A percentile compares a stretch with the other conserved stretches of the same genome.
These are phyloP conservation scores for Pilaira anomala DNA, from an alignment of 192 early-diverging fungal species.

Conservation along the genomic window DNA sequence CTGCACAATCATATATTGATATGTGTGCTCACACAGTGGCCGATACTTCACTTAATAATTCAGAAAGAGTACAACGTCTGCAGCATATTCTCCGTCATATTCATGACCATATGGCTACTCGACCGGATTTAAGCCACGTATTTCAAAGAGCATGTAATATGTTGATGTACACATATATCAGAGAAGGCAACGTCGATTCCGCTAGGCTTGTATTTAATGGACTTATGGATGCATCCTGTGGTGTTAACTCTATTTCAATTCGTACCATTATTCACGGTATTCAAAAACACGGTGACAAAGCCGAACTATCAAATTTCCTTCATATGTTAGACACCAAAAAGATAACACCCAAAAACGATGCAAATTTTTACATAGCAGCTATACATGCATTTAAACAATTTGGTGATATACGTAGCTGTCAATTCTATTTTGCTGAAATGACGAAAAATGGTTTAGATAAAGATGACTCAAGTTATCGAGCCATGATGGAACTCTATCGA, in stretches of 20 bases:
- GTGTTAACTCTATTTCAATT: constrained; percentile 6
- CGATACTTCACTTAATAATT: no score
- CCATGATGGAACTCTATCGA: constrained; percentile 23
- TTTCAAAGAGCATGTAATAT: constrained; percentile 17
- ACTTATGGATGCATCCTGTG: background rate
- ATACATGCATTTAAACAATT: constrained; percentile 19
- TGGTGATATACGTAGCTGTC: background rate
- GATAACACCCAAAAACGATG: background rate
- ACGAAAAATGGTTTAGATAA: background rate
- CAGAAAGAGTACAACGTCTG: background rate
- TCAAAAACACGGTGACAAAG: background rate
- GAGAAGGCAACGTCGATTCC: background rate
- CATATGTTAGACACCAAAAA: background rate
- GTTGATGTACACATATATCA: constrained; percentile 23
- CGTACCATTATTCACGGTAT: constrained; percentile 29
- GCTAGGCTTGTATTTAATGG: constrained; percentile 21
- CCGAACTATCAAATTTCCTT: constrained; percentile 12
- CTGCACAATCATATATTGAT: no score
- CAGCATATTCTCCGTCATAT: background rate
- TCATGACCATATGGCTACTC: background rate
- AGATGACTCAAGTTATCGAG: constrained; percentile 21
- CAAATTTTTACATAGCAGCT: constrained; percentile 10
- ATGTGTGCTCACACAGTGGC: no score
- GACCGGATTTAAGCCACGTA: background rate
- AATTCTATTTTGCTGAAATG: constrained; percentile 19